Conservation (phyloP, 2,329 filamentous ascomycete genomes). For the Pezicula radicicola region DNA sequence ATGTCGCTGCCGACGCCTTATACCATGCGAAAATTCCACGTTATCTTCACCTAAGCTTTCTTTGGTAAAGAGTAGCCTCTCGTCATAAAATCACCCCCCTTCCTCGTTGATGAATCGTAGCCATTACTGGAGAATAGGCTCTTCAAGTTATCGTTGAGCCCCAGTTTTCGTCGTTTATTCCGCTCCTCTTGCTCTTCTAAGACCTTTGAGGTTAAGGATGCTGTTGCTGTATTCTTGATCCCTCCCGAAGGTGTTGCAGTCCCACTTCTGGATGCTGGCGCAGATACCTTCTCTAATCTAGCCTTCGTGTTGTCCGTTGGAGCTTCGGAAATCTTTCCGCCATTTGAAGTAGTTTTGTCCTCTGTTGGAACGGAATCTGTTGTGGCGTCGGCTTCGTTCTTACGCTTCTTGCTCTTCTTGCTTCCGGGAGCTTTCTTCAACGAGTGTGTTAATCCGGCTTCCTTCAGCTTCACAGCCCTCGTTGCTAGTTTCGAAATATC, state of each 20-base stretch:
- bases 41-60: constrained; percentile 19
- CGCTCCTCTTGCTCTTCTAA: constrained; percentile 80
- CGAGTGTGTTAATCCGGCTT: constrained; percentile 76
- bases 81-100: constrained; percentile 53
- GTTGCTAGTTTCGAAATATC: constrained; percentile 68
- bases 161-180: constrained; percentile 75
- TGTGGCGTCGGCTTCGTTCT: constrained; percentile 55
- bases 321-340: constrained; percentile 17
- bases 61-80: constrained; percentile 51
- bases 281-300: constrained; percentile 20
- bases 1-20: constrained; percentile 2
- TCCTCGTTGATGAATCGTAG: constrained; percentile 36
- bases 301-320: constrained; percentile 20
- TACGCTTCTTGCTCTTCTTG: constrained; percentile 76
- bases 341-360: constrained; percentile 13
- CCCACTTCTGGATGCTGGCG: constrained; percentile 20
- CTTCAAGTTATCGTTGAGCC: constrained; percentile 50
- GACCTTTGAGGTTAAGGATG: constrained; percentile 81
- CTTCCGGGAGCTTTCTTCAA: constrained; percentile 74
- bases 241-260: constrained; percentile 39
- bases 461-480: constrained; percentile 65
- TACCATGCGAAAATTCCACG: background rate
- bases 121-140: constrained; percentile 47
- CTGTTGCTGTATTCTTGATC: constrained; percentile 87
- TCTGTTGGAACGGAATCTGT: constrained; percentile 33